Evolutionary conservation across 2,329 filamentous ascomycete genomes (phyloP).

Genomic region (Sclerotinia sclerotiorum): DNA sequence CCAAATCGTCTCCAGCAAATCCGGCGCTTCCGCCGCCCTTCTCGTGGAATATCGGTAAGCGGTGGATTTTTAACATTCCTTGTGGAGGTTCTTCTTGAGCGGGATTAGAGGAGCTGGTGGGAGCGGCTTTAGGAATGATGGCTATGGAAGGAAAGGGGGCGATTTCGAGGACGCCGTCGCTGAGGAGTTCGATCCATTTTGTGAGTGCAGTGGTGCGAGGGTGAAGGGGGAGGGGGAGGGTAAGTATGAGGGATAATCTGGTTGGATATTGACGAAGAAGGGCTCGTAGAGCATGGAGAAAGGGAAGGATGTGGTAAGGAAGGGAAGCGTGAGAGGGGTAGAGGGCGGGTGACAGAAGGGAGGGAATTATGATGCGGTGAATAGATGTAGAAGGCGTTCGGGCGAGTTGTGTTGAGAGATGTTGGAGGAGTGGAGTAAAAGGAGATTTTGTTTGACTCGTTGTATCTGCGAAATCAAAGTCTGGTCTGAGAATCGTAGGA

Average conservation of each 20-base stretch:
- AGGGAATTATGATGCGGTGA: conserved; percentile 83
- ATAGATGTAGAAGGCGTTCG: conserved; percentile 59
- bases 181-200: conserved; percentile 81
- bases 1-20: conserved; percentile 76
- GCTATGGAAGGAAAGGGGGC: conserved; percentile 65
- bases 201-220: conserved; percentile 73
- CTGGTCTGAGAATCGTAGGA: conserved; percentile 42
- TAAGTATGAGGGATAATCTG: conserved; percentile 70
- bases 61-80: conserved; percentile 80
- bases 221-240: conserved; percentile 77
- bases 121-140: conserved; percentile 44
- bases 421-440: conserved; percentile 63
- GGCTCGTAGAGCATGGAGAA: conserved; percentile 75
- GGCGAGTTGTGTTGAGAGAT: conserved; percentile 56
- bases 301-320: conserved; percentile 74
- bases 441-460: conserved; percentile 47
- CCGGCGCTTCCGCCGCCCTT: conserved; percentile 77
- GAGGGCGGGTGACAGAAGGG: conserved; percentile 79
- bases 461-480: conserved; percentile 36
- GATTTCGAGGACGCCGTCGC: conserved; percentile 84
- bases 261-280: conserved; percentile 67
- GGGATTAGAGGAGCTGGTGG: conserved; percentile 53
- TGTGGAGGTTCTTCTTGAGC: conserved; percentile 73
- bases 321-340: conserved; percentile 69
- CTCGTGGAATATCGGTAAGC: conserved; percentile 81